Percentiles rank a stretch among this genome's conserved stretches.
Conservation (phyloP, 2,329 filamentous ascomycete genomes). For the Neobulgaria alba region DNA sequence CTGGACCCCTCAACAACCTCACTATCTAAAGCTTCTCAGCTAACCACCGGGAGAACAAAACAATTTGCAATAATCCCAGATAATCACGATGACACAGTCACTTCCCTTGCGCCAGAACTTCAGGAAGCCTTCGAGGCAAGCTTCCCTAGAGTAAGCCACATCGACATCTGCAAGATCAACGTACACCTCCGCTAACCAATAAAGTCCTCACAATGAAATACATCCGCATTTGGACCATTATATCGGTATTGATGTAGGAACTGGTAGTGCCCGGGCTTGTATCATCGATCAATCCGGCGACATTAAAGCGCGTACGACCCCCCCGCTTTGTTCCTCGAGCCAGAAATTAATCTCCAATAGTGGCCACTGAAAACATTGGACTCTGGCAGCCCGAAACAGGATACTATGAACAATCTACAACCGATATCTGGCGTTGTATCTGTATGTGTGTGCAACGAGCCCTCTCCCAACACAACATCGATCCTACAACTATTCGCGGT, state of each 20-base stretch:
- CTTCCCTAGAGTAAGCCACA: constrained; percentile 26
- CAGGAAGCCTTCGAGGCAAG: constrained; percentile 27
- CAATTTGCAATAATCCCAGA: constrained; percentile 9
- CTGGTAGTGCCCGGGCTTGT: constrained; percentile 88
- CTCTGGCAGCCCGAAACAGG: constrained; percentile 71
- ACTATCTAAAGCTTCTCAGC: constrained; percentile 12
- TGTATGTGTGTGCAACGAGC: constrained; percentile 80
- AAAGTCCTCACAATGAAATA: constrained; percentile 29
- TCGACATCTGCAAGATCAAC: too few relatives aligned
- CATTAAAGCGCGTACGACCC: constrained; percentile 51
- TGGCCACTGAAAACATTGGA: constrained; percentile 68
- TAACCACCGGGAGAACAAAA: constrained; percentile 11
- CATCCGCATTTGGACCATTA: constrained; percentile 44
- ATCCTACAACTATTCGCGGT: constrained; percentile 68
- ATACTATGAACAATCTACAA: constrained; percentile 93
- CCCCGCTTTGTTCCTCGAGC: neutral
- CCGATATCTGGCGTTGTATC: constrained; percentile 93
- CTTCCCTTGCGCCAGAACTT: constrained; percentile 24
- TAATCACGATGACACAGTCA: constrained; percentile 15
- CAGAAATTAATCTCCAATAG: constrained; percentile 11
- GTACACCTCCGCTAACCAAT: too few relatives aligned
- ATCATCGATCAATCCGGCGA: constrained; percentile 89
- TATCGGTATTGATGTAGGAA: constrained; percentile 92
- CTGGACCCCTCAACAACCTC: too few relatives aligned
- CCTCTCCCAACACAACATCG: constrained; percentile 71